Base-by-base conservation (phyloP, 495 filamentous ascomycete genomes). In the Penicillium pancosmium region DNA sequence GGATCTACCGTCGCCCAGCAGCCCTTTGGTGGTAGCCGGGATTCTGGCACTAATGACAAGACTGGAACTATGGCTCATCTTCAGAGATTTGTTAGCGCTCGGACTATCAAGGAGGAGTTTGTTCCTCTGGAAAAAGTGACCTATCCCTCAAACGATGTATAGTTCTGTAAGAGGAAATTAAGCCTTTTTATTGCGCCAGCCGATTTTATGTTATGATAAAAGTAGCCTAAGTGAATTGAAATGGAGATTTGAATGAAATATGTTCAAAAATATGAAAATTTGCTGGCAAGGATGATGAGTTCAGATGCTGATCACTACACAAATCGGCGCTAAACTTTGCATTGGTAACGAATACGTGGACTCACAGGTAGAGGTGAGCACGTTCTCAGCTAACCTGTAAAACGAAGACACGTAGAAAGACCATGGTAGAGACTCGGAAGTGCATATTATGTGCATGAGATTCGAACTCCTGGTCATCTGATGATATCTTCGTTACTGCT, bases 1-100 rank as follows among this genome's bases (percentile, higher is more conserved):
- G 90, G 88, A n/a, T 86, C 90, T 2, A 87, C 91, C 23, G 87
- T 92, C 5, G 90, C 86, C 3, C 90, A 92, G 76, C 90, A 92
- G 71, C 84, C 89, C n/a, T 93, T 93, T 69, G 90, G 90, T 41
- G 90, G 90, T 21, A 83, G 85, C 54, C 79, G 90, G 43, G 86
- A 86, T 11, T 89, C 86, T 50, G 90, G 90, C 7, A 92, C 90
- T 3, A 91, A 91, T 63, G 90, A 93, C 68, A 93, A 92, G 78
- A 88, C 88, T 7, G 90, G 88, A 11, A 89, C 85, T 58, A 78
- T 80, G 68, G 83, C 79, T 46, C 74, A 91, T 46, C 59, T 93
- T 55, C 78, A 78, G 52, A 76, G 90, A 44, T 92, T 91, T 65
- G 86, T 89, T n/a, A 89, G 87, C 68, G 73, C 80, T 63, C 77